Evolutionary conservation across 2,329 filamentous ascomycete species (phyloP).

Genomic region (Colletotrichum tropicicola): DNA sequence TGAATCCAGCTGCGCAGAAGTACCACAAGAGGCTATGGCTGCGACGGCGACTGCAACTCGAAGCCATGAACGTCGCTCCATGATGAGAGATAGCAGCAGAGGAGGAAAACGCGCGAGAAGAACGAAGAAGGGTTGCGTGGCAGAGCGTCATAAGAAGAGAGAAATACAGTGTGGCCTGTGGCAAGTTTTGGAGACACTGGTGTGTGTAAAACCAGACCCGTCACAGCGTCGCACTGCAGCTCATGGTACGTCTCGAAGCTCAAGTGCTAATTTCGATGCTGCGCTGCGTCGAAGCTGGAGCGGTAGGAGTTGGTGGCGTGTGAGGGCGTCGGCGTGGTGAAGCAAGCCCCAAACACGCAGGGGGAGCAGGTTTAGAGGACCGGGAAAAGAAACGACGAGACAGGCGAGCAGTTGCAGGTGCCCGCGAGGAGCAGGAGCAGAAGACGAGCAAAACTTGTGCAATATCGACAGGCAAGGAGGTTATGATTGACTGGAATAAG

Average conservation of each 20-base stretch:
- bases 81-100: background rate
- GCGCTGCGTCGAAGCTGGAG: background rate
- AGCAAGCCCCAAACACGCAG: constrained; percentile 1
- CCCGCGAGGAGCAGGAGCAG: too few species aligned
- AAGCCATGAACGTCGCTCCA: constrained; percentile 8
- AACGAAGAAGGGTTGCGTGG: too few species aligned
- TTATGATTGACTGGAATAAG: too few species aligned
- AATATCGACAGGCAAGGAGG: too few species aligned
- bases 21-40: background rate
- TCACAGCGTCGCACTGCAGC: constrained; percentile 20
- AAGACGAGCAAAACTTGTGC: too few species aligned
- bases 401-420: background rate
- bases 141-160: background rate
- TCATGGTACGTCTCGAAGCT: constrained; percentile 16
- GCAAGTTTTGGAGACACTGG: background rate
- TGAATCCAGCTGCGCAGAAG: constrained; percentile 19
- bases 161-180: background rate
- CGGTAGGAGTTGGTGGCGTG: background rate
- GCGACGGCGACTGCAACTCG: background rate
- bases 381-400: background rate
- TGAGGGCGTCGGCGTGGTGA: background rate
- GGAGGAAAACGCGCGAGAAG: background rate
- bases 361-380: background rate
- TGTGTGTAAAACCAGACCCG: constrained; percentile 7
- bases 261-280: background rate